Percentiles rank a stretch among this genome's conserved stretches.
phyloP scores from a whole-genome alignment of 495 filamentous ascomycete species.

The Niebla homalea region DNA sequence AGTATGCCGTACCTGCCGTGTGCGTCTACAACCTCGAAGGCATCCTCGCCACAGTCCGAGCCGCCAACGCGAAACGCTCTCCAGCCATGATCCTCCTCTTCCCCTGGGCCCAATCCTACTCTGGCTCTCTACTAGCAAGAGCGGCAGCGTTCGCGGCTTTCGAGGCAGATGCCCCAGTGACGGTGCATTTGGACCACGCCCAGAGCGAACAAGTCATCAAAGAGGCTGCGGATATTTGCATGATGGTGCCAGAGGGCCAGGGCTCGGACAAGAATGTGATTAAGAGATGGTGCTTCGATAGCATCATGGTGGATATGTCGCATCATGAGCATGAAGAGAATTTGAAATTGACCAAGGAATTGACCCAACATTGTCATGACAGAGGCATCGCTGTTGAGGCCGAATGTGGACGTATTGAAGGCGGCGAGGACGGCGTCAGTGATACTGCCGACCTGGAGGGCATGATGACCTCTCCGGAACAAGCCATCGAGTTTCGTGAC shows the following conservation, averaged over 20 bases:
- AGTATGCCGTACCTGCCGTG: slow-evolving; percentile 63
- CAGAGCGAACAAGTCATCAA: slow-evolving; percentile 60
- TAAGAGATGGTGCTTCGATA: slow-evolving; percentile 47
- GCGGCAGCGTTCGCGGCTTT: slow-evolving; percentile 49
- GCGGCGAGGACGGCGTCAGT: slow-evolving; percentile 70
- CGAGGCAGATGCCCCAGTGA: slow-evolving; percentile 54
- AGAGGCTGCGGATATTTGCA: slow-evolving; percentile 42
- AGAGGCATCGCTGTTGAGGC: slow-evolving; percentile 68
- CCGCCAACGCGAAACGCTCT: slow-evolving; percentile 58
- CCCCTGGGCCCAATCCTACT: slow-evolving; percentile 71
- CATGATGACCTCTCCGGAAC: slow-evolving; percentile 62
- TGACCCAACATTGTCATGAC: slow-evolving; percentile 57
- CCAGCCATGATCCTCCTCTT: slow-evolving; percentile 77
- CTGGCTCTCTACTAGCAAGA: slow-evolving; percentile 47
- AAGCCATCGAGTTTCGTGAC: slow-evolving; percentile 61
- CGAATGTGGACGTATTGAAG: slow-evolving; percentile 71
- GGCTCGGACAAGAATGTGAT: background rate
- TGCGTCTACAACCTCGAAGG: slow-evolving; percentile 74
- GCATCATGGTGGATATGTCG: slow-evolving; percentile 75
- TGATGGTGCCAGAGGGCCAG: too few species aligned
- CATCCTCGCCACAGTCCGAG: slow-evolving; percentile 65
- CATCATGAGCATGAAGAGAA: slow-evolving; percentile 79
- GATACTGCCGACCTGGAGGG: slow-evolving; percentile 65
- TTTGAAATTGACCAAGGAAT: slow-evolving; percentile 53
- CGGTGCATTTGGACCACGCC: slow-evolving; percentile 66